Evolutionary conservation across 176 grass and related monocot genomes (phyloP).

Genomic region (Zoysia pacifica): DNA sequence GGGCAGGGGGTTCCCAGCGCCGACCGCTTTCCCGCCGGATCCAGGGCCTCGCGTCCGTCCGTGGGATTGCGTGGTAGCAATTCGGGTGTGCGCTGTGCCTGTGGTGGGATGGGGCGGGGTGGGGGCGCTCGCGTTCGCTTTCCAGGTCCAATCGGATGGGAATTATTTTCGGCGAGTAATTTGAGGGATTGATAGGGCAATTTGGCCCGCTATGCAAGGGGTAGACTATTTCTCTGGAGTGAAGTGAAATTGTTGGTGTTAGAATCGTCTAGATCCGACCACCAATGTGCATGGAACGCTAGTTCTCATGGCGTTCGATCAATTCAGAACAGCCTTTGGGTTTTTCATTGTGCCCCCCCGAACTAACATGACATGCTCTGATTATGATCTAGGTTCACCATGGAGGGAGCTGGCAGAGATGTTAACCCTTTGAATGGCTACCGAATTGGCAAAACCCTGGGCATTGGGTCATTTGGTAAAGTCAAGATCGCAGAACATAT

Average conservation of each 20-base stretch:
- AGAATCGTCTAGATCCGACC: slow-evolving; percentile 16
- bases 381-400: slow-evolving; percentile 33
- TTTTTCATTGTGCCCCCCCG: not conserved
- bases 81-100: not conserved
- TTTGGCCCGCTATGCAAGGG: not conserved
- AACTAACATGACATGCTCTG: not conserved
- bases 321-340: not conserved
- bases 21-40: slow-evolving; percentile 25
- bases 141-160: not conserved
- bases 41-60: not conserved
- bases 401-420: slow-evolving; percentile 51
- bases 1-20: not conserved
- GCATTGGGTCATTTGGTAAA: slow-evolving; percentile 63
- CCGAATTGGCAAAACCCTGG: slow-evolving; percentile 57
- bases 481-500: slow-evolving; percentile 69
- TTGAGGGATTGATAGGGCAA: not conserved
- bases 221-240: not conserved
- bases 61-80: not conserved
- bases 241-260: not conserved
- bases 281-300: not conserved
- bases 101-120: not conserved
- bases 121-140: not conserved
- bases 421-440: slow-evolving; percentile 50
- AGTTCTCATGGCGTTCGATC: not conserved
- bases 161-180: not conserved